Evolutionary conservation across 2,329 filamentous ascomycete species (phyloP).

Genomic region (Leptodontidium sp.): DNA sequence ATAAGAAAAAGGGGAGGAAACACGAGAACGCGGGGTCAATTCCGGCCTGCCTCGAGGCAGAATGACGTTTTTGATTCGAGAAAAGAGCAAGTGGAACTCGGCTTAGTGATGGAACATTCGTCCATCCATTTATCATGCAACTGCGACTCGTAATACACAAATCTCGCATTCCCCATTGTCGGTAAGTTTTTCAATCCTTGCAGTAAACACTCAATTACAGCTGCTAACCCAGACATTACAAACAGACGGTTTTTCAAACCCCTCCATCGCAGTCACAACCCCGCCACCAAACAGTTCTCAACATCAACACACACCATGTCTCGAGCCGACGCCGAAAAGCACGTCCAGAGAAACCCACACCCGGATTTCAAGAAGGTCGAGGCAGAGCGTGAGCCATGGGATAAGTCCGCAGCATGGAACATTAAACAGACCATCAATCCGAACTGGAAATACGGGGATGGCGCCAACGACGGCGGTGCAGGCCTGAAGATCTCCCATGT

Average conservation of each 20-base stretch:
- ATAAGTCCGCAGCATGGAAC: slow-evolving; percentile 56
- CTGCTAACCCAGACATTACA: not conserved
- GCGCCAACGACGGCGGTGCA: slow-evolving; percentile 62
- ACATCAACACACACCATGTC: slow-evolving; percentile 35
- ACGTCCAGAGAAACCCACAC: slow-evolving; percentile 69
- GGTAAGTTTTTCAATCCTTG: not conserved
- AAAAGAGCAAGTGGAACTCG: slow-evolving; percentile 3
- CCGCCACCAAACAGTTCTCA: slow-evolving; percentile 12
- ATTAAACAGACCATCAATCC: slow-evolving; percentile 72
- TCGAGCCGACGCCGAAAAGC: slow-evolving; percentile 43
- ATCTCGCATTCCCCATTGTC: not conserved
- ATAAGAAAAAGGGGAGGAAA: slow-evolving; percentile 11
- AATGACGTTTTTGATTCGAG: slow-evolving; percentile 22
- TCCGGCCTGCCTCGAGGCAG: slow-evolving; percentile 2
- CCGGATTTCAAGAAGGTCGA: slow-evolving; percentile 80
- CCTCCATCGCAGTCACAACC: not conserved
- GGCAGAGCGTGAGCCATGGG: slow-evolving; percentile 68
- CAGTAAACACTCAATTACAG: not conserved
- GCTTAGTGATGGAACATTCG: slow-evolving; percentile 10
- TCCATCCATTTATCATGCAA: not conserved
- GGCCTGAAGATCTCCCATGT: slow-evolving; percentile 66
- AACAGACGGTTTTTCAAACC: not conserved
- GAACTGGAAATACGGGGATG: slow-evolving; percentile 70
- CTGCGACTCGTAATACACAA: not conserved
- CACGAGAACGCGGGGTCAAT: slow-evolving; percentile 10